A percentile compares a stretch with the other conserved stretches of the same genome.
Conservation (phyloP, 1,284 basidiomycete species). For the Rhodotorula mucilaginosa region DNA sequence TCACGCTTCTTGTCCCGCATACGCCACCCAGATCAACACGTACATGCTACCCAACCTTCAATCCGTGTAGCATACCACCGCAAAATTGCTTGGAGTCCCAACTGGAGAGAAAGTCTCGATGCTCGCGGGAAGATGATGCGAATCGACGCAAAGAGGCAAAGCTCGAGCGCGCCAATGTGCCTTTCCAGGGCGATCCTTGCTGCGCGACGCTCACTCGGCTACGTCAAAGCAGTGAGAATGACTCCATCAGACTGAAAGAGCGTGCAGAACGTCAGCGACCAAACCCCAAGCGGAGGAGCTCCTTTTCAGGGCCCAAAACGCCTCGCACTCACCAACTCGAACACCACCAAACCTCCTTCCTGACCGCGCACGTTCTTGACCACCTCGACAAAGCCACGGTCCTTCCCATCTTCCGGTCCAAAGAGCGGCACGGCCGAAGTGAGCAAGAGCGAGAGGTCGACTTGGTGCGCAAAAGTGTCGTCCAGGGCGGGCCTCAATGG, state of each 20-base stretch:
- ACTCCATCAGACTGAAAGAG: not conserved
- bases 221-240: not conserved
- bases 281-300: not conserved
- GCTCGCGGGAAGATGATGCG: too few relatives aligned
- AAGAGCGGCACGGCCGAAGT: conserved; percentile 7
- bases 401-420: conserved; percentile 5
- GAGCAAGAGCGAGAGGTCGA: conserved; percentile 9
- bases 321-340: conserved; percentile 5
- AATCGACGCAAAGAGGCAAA: too few relatives aligned
- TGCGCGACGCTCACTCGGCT: too few relatives aligned
- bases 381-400: conserved; percentile 7
- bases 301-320: not conserved
- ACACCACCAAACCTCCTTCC: conserved; percentile 1
- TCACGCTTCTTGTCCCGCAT: too few relatives aligned
- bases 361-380: not conserved
- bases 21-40: too few relatives aligned
- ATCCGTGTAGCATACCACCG: too few relatives aligned
- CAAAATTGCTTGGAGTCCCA: too few relatives aligned
- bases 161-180: too few relatives aligned
- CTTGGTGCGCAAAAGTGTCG: conserved; percentile 6
- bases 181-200: too few relatives aligned
- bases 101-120: too few relatives aligned
- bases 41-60: too few relatives aligned
- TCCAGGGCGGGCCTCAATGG: conserved; percentile 5
- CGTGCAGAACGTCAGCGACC: not conserved